A percentile compares a stretch with the other conserved stretches of the same genome.
Conservation (phyloP, 2,329 filamentous ascomycete species). For the Diaporthe sp. region DNA sequence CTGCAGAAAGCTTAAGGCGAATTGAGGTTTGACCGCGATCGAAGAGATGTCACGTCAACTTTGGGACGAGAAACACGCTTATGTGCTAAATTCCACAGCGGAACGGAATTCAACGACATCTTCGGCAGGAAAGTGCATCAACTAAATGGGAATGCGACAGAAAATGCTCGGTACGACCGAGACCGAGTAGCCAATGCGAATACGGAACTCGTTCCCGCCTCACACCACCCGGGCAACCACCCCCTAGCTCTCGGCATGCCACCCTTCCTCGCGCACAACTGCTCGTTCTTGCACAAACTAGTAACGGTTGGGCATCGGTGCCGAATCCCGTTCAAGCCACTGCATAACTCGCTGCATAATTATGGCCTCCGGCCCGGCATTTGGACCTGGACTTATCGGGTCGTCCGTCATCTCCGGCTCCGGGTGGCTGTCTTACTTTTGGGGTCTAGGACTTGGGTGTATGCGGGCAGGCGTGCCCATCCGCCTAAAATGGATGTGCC, state of each 20-base stretch:
- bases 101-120: neutral
- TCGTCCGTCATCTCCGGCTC: neutral
- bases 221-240: constrained; percentile 1
- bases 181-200: constrained; percentile 18
- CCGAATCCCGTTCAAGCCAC: constrained; percentile 14
- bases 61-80: neutral
- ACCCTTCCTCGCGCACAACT: neutral
- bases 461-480: neutral
- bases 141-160: constrained; percentile 15
- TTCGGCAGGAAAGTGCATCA: neutral
- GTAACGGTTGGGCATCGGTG: neutral
- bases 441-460: neutral
- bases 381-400: neutral
- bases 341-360: constrained; percentile 28
- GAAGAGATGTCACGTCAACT: neutral
- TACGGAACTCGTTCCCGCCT: constrained; percentile 11
- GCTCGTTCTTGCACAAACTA: constrained; percentile 9
- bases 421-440: neutral
- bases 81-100: neutral
- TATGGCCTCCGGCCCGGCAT: constrained; percentile 9
- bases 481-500: neutral
- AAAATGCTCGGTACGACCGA: constrained; percentile 3
- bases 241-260: neutral
- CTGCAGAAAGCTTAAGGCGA: neutral
- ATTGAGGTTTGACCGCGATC: neutral